A percentile compares a stretch with the other conserved stretches of the same genome.
Evolutionary conservation across 495 filamentous ascomycete species (phyloP).

Genomic region (Neurospora sp.): DNA sequence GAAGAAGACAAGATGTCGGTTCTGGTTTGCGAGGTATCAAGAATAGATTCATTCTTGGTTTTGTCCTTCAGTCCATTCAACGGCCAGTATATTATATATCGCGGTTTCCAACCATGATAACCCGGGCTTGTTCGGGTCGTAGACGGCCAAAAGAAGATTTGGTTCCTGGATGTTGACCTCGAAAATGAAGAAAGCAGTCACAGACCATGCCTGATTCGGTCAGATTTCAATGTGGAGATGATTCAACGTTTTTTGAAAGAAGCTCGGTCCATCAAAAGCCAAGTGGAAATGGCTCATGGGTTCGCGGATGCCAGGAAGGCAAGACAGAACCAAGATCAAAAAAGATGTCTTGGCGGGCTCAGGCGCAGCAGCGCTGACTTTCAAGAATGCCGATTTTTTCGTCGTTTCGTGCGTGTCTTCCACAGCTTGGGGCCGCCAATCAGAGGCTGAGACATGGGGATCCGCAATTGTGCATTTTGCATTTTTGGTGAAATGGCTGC

Average conservation of each 20-base stretch:
- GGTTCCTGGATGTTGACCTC: neutral
- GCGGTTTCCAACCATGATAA: neutral
- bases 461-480: neutral
- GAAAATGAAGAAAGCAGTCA: neutral
- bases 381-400: neutral
- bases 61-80: neutral
- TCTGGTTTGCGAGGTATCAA: neutral
- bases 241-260: neutral
- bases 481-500: neutral
- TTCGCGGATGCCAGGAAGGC: neutral
- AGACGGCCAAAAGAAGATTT: neutral
- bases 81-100: neutral
- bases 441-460: neutral
- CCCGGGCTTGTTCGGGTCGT: neutral
- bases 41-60: neutral
- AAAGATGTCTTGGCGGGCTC: neutral
- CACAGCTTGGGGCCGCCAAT: neutral
- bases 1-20: neutral
- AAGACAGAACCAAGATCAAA: neutral
- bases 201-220: neutral
- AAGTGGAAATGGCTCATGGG: neutral
- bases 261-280: neutral
- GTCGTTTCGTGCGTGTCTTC: neutral
- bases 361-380: neutral
- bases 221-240: neutral